These are phyloP conservation scores for Termitomyces eurrhizus DNA, from an alignment of 768 basidiomycete species.

Conservation along the genomic window DNA sequence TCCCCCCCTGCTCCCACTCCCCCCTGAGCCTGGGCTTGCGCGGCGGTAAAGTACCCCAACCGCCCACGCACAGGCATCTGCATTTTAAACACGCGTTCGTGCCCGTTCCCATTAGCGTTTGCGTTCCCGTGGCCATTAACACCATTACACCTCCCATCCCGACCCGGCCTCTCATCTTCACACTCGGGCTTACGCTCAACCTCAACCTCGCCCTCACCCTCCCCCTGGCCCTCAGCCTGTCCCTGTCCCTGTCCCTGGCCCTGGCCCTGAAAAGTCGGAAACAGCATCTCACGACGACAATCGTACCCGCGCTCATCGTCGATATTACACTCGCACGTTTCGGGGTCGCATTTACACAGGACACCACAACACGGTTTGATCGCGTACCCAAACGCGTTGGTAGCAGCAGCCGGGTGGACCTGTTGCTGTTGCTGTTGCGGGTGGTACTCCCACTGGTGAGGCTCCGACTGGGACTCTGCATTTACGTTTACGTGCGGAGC, in stretches of 20 bases:
- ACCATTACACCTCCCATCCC: no score
- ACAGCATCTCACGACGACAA: conserved; percentile 17
- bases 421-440: not conserved
- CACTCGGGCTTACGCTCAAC: not conserved
- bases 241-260: no score
- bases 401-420: not conserved
- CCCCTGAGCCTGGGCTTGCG: accelerated
- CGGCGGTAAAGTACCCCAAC: conserved; percentile 2
- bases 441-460: no score
- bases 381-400: conserved; percentile 4
- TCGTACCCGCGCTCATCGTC: conserved; percentile 18
- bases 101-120: not conserved
- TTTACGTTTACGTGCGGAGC: not conserved
- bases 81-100: not conserved
- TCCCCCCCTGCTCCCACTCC: not conserved
- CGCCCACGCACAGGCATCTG: conserved; percentile 1
- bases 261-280: conserved; percentile 1
- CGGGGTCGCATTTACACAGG: conserved; percentile 20
- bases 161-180: no score
- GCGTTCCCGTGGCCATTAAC: not conserved
- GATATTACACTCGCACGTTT: conserved; percentile 16
- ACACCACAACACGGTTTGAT: conserved; percentile 20
- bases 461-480: no score
- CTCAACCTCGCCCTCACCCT: no score
- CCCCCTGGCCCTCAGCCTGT: no score